phyloP scores from a whole-genome alignment of 345 rosid genomes.

The Gossypium arboreum region DNA sequence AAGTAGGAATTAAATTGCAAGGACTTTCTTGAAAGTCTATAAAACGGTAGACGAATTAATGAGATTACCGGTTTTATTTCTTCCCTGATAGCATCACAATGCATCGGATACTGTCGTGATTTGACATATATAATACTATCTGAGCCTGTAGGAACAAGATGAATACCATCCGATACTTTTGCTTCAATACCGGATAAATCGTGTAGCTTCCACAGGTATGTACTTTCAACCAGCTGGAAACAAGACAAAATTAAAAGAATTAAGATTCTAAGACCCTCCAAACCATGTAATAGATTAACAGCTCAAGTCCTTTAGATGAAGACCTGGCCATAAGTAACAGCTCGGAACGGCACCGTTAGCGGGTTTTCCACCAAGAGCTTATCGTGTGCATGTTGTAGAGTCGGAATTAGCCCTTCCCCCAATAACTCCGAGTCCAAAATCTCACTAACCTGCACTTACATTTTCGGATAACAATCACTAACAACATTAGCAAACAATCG shows the following conservation, averaged over 20 bases:
- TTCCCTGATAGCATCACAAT: slow-evolving; percentile 62
- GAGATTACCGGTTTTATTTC: slow-evolving; percentile 70
- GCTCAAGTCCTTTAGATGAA: neutral
- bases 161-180: slow-evolving; percentile 47
- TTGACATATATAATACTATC: slow-evolving; percentile 48
- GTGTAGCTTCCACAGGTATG: slow-evolving; percentile 61
- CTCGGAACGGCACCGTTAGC: slow-evolving; percentile 66
- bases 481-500: neutral
- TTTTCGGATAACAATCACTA: neutral
- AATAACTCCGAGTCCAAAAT: slow-evolving; percentile 89
- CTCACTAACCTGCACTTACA: slow-evolving; percentile 71
- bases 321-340: slow-evolving; percentile 88
- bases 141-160: slow-evolving; percentile 58
- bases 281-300: neutral
- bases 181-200: slow-evolving; percentile 54
- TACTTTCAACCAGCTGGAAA: slow-evolving; percentile 70
- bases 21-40: slow-evolving; percentile 19
- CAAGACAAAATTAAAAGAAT: slow-evolving; percentile 12
- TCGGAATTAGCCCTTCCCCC: slow-evolving; percentile 95
- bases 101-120: slow-evolving; percentile 71
- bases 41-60: slow-evolving; percentile 13
- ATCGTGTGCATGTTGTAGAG: slow-evolving; percentile 88
- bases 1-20: slow-evolving; percentile 34
- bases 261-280: slow-evolving; percentile 5
- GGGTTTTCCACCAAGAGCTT: slow-evolving; percentile 74